Conservation (phyloP, 2,329 filamentous ascomycete genomes). For the Apiospora phragmitis region DNA sequence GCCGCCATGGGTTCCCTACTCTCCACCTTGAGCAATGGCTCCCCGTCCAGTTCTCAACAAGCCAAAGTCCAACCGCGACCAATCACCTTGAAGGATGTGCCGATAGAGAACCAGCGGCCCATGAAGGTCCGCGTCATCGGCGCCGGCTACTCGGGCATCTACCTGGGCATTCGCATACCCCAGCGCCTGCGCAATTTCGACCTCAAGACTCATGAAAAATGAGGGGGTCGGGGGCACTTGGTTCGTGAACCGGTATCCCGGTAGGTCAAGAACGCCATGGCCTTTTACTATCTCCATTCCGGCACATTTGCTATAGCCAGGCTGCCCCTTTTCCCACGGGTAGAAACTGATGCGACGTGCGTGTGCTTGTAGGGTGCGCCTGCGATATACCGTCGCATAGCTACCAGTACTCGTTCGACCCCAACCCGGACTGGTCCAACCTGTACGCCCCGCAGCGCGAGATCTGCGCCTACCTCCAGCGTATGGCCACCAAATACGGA, state of each 20-base stretch:
- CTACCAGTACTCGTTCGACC: slow-evolving; percentile 57
- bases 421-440: slow-evolving; percentile 54
- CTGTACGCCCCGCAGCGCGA: slow-evolving; percentile 51
- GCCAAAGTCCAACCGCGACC: neutral
- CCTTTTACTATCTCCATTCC: no score
- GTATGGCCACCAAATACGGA: slow-evolving; percentile 46
- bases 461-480: slow-evolving; percentile 49
- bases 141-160: slow-evolving; percentile 37
- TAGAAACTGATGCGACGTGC: neutral
- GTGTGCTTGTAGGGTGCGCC: slow-evolving; percentile 25
- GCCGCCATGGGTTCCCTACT: neutral
- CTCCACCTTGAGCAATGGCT: neutral
- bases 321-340: neutral
- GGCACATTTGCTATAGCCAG: neutral
- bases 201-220: slow-evolving; percentile 34
- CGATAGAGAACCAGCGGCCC: slow-evolving; percentile 30
- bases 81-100: slow-evolving; percentile 27
- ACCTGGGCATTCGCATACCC: slow-evolving; percentile 35
- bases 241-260: slow-evolving; percentile 39
- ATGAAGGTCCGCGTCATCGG: slow-evolving; percentile 37
- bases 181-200: slow-evolving; percentile 35
- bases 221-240: slow-evolving; percentile 38
- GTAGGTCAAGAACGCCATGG: slow-evolving; percentile 16
- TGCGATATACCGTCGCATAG: slow-evolving; percentile 46
- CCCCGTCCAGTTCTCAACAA: neutral